Conservation (phyloP, 2,329 filamentous ascomycete genomes). For the Lithohypha guttulata region DNA sequence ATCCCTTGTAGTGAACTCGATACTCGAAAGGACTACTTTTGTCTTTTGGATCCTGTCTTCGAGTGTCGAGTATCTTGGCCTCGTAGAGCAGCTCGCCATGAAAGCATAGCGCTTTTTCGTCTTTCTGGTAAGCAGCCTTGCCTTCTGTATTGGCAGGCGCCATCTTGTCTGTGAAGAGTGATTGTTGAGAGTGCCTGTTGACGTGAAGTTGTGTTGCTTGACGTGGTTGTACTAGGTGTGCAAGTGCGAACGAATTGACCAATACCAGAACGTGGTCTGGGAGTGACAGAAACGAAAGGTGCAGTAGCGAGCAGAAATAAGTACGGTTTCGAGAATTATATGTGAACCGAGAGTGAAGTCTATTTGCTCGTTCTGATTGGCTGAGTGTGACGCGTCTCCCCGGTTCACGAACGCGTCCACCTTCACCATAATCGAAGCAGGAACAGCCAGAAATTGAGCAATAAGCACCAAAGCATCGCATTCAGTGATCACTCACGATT, state of each 20-base stretch:
- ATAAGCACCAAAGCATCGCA: too few relatives aligned
- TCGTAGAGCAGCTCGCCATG: constrained; percentile 96
- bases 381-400: constrained; percentile 1
- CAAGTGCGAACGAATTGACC: background rate
- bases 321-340: background rate
- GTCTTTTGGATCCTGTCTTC: constrained; percentile 49
- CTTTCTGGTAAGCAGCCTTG: constrained; percentile 51
- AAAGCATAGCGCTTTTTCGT: constrained; percentile 93
- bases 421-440: background rate
- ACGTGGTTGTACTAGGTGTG: too few relatives aligned
- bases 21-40: constrained; percentile 72
- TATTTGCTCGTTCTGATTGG: constrained; percentile 8
- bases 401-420: background rate
- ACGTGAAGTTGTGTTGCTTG: too few relatives aligned
- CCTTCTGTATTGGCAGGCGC: constrained; percentile 35
- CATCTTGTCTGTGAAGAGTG: constrained; percentile 43
- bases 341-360: background rate
- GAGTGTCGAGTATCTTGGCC: constrained; percentile 82
- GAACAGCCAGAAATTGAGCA: too few relatives aligned
- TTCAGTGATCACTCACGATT: background rate
- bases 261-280: background rate
- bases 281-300: too few relatives aligned
- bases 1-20: constrained; percentile 96
- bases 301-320: background rate
- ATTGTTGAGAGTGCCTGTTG: too few relatives aligned